phyloP scores from a whole-genome alignment of 306 rosid species.

The Mimosa bimucronata region DNA sequence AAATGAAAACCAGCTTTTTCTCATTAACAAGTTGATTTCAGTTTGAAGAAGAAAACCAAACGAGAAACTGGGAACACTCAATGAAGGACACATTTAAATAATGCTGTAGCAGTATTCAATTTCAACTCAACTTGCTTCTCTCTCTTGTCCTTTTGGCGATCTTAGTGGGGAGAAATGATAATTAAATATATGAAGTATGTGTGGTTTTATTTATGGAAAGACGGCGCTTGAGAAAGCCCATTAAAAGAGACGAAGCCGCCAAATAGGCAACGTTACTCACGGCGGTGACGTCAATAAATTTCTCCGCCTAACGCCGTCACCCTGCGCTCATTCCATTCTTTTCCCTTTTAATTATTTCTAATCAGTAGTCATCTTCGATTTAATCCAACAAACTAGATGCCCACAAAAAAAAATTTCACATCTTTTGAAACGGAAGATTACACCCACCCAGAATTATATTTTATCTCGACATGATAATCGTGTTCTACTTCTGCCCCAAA shows the following conservation, averaged over 20 bases:
- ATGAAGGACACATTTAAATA: neutral
- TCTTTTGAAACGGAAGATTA: neutral
- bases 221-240: conserved; percentile 43
- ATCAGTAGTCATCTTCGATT: neutral
- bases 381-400: neutral
- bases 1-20: too few species aligned
- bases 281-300: conserved; percentile 38
- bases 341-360: neutral
- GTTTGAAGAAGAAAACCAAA: neutral
- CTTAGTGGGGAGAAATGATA: neutral
- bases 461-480: neutral
- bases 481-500: neutral
- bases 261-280: conserved; percentile 4
- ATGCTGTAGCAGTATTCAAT: neutral
- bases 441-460: neutral
- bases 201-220: conserved; percentile 13
- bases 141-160: neutral
- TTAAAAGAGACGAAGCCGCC: conserved; percentile 38
- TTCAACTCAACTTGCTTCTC: neutral
- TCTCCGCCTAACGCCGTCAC: neutral
- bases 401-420: too few species aligned
- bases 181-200: neutral
- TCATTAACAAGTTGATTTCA: neutral
- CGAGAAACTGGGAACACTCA: neutral
- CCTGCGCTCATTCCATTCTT: neutral